A percentile compares a stretch with the other conserved stretches of the same genome.
phyloP scores from a whole-genome alignment of 345 rosid species.

The Cardamine occulta region DNA sequence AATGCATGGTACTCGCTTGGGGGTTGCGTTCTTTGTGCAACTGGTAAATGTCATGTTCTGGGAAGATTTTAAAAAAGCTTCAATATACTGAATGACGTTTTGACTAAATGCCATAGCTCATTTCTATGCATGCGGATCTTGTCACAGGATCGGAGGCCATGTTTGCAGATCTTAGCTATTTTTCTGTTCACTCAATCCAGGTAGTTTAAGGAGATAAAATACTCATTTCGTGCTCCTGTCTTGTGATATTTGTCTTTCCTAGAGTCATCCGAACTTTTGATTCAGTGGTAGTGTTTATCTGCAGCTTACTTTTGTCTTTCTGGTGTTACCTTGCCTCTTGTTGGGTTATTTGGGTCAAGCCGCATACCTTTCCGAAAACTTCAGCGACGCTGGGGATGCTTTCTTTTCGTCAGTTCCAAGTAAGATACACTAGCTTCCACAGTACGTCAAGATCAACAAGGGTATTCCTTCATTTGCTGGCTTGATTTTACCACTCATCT shows the following conservation, averaged over 20 bases:
- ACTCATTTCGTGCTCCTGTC: conserved; percentile 20
- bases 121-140: conserved; percentile 33
- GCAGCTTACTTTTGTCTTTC: conserved; percentile 98
- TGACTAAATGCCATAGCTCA: conserved; percentile 16
- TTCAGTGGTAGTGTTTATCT: conserved; percentile 55
- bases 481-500: conserved; percentile 12
- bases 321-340: conserved; percentile 94
- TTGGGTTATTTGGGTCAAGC: conserved; percentile 99
- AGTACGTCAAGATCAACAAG: conserved; percentile 42
- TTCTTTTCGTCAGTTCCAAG: conserved; percentile 93
- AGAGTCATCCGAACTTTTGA: conserved; percentile 41
- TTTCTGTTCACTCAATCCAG: conserved; percentile 94
- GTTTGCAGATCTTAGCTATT: conserved; percentile 99
- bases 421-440: conserved; percentile 52
- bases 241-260: conserved; percentile 21
- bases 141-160: conserved; percentile 95
- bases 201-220: conserved; percentile 50
- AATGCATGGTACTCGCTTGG: conserved; percentile 97
- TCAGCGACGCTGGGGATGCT: conserved; percentile 58
- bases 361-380: conserved; percentile 78
- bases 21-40: conserved; percentile 94
- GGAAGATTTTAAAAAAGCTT: neutral
- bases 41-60: conserved; percentile 59
- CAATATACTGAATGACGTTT: conserved; percentile 14
- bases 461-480: conserved; percentile 41